Conservation (phyloP, 2,329 filamentous ascomycete species). For the Calonectria hawksworthii region DNA sequence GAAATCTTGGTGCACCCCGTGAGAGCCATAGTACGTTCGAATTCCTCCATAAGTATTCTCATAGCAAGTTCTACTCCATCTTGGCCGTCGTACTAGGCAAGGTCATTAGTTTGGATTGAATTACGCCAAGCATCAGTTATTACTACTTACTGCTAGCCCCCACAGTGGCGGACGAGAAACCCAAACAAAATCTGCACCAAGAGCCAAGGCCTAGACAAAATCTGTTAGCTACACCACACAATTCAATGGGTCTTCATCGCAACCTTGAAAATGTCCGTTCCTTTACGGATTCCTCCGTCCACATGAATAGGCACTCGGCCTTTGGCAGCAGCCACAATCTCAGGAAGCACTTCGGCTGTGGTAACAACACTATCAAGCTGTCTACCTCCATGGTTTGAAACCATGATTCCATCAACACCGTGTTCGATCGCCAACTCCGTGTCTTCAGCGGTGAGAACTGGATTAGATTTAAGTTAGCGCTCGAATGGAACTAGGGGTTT, state of each 20-base stretch:
- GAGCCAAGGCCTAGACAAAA: slow-evolving; percentile 13
- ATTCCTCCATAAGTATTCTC: slow-evolving; percentile 26
- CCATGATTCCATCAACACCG: slow-evolving; percentile 25
- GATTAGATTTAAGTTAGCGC: neutral
- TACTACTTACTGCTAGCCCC: slow-evolving; percentile 22
- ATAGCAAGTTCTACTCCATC: slow-evolving; percentile 18
- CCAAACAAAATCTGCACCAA: slow-evolving; percentile 28
- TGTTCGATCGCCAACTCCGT: slow-evolving; percentile 17
- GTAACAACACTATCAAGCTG: slow-evolving; percentile 25
- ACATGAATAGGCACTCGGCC: slow-evolving; percentile 23
- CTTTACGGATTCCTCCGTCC: slow-evolving; percentile 26
- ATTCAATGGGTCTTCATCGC: no score
- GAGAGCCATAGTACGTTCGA: slow-evolving; percentile 21
- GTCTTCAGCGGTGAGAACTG: slow-evolving; percentile 23
- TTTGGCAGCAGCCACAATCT: slow-evolving; percentile 23
- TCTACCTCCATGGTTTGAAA: slow-evolving; percentile 25
- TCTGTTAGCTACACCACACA: neutral
- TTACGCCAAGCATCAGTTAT: neutral
- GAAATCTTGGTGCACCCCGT: slow-evolving; percentile 15
- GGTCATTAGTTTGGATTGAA: neutral
- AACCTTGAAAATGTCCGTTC: slow-evolving; percentile 29
- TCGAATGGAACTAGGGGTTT: neutral
- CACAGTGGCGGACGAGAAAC: slow-evolving; percentile 23
- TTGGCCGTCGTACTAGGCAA: slow-evolving; percentile 11
- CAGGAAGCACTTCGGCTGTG: slow-evolving; percentile 20